Conservation (phyloP, 306 rosid genomes). For the Vigna angularis region DNA sequence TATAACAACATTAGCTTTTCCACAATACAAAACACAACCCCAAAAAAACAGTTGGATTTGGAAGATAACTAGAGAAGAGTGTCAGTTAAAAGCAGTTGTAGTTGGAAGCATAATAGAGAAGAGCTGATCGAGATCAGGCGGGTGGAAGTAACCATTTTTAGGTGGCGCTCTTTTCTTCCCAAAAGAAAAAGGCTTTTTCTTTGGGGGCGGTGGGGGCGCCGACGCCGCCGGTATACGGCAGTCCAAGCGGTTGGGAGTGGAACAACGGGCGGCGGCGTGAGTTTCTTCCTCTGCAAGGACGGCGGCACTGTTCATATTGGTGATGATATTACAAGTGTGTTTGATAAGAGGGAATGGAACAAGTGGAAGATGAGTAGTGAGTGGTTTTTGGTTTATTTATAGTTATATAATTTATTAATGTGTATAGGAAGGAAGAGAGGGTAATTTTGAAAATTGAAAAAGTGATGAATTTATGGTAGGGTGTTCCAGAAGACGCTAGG, state of each 20-base stretch:
- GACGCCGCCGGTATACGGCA: slow-evolving; percentile 50
- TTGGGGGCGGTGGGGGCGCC: slow-evolving; percentile 70
- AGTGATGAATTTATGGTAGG: background rate
- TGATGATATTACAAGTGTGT: background rate
- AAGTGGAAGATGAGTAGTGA: background rate
- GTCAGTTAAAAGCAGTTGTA: slow-evolving; percentile 10
- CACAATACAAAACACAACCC: background rate
- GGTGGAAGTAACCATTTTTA: slow-evolving; percentile 60
- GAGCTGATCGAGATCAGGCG: slow-evolving; percentile 61
- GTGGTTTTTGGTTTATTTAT: no score
- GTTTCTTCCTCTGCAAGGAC: background rate
- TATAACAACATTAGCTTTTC: background rate
- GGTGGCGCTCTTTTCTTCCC: slow-evolving; percentile 48
- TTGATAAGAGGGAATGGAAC: background rate
- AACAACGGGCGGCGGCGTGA: slow-evolving; percentile 39
- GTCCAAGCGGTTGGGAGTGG: slow-evolving; percentile 70
- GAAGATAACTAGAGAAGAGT: background rate
- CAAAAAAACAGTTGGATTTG: no score
- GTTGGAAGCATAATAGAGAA: slow-evolving; percentile 41
- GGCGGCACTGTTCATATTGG: background rate
- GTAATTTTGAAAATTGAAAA: no score
- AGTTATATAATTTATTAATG: no score
- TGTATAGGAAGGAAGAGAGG: no score
- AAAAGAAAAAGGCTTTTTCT: slow-evolving; percentile 57
- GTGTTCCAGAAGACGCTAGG: background rate